A percentile compares a stretch with the other conserved stretches of the same genome.
Evolutionary conservation across 306 rosid genomes (phyloP).

Genomic region (Citrullus amarus): DNA sequence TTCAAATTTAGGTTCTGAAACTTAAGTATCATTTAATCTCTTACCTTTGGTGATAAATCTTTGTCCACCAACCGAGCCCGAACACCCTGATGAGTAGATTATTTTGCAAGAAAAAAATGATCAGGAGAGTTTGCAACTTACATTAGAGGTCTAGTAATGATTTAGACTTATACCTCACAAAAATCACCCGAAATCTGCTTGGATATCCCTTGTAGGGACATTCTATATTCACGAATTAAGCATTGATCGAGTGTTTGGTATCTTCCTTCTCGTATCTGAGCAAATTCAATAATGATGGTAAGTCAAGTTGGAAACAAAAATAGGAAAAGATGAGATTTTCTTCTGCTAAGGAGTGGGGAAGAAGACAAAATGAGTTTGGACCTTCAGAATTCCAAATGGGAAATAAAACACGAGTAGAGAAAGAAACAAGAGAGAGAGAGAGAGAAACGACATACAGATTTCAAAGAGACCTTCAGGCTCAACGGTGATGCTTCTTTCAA

Average conservation of each 20-base stretch:
- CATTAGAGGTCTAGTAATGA: not conserved
- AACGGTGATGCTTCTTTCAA: slow-evolving; percentile 81
- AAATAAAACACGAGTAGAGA: not conserved
- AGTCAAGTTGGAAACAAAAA: not conserved
- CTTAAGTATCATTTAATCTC: not conserved
- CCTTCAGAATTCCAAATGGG: not conserved
- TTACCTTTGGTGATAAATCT: slow-evolving; percentile 76
- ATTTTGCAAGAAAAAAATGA: not conserved
- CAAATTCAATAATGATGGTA: slow-evolving; percentile 1
- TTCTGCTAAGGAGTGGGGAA: not conserved
- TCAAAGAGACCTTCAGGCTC: slow-evolving; percentile 80
- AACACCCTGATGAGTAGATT: slow-evolving; percentile 44
- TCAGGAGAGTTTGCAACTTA: not conserved
- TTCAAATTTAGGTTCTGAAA: not conserved
- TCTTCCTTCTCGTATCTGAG: slow-evolving; percentile 79
- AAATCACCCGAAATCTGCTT: slow-evolving; percentile 60
- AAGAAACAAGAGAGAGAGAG: not conserved
- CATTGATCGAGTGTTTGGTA: slow-evolving; percentile 80
- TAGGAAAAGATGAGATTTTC: not conserved
- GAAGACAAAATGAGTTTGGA: not conserved
- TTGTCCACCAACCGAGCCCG: slow-evolving; percentile 79
- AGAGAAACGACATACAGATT: slow-evolving; percentile 54
- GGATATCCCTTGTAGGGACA: slow-evolving; percentile 58
- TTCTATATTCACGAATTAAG: slow-evolving; percentile 65
- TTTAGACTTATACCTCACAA: slow-evolving; percentile 45